phyloP scores from a whole-genome alignment of 768 basidiomycete genomes.

The Hydnum rufescens region DNA sequence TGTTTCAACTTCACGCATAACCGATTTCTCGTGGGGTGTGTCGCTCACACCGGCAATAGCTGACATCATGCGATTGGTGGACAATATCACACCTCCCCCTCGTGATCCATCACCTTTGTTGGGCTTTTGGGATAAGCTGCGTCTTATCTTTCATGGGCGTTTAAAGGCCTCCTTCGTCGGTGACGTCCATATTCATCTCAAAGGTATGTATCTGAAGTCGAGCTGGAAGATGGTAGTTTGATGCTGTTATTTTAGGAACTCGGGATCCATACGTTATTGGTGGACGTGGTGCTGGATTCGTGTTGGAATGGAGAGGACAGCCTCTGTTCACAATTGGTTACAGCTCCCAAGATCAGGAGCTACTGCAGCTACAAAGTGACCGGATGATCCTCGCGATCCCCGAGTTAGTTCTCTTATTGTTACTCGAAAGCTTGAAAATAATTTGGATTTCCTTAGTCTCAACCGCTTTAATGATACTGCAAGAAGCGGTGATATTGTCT shows the following conservation, averaged over 20 bases:
- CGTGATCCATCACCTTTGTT: constrained; percentile 63
- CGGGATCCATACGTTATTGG: constrained; percentile 58
- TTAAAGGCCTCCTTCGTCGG: constrained; percentile 42
- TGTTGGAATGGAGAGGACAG: constrained; percentile 62
- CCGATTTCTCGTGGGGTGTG: constrained; percentile 73
- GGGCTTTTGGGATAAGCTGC: constrained; percentile 92
- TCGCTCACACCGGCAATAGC: constrained; percentile 75
- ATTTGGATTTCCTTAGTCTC: constrained; percentile 6
- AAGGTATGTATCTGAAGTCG: constrained; percentile 31
- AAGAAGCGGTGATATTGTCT: constrained; percentile 3
- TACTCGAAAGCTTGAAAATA: no score
- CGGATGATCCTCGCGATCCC: constrained; percentile 71
- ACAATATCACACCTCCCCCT: constrained; percentile 56
- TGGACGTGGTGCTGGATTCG: constrained; percentile 69
- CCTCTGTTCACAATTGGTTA: constrained; percentile 51
- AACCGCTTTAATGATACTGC: constrained; percentile 8
- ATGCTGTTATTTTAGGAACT: constrained; percentile 31
- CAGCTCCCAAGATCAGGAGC: constrained; percentile 49
- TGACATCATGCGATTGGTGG: constrained; percentile 67
- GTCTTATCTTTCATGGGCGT: constrained; percentile 72
- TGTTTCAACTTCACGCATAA: constrained; percentile 41
- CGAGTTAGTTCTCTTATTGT: constrained; percentile 51
- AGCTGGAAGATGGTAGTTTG: neutral
- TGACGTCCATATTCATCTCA: constrained; percentile 64
- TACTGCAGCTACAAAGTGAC: constrained; percentile 67